phyloP scores from a whole-genome alignment of 2,329 filamentous ascomycete genomes.

The Ascocoryne sarcoides region DNA sequence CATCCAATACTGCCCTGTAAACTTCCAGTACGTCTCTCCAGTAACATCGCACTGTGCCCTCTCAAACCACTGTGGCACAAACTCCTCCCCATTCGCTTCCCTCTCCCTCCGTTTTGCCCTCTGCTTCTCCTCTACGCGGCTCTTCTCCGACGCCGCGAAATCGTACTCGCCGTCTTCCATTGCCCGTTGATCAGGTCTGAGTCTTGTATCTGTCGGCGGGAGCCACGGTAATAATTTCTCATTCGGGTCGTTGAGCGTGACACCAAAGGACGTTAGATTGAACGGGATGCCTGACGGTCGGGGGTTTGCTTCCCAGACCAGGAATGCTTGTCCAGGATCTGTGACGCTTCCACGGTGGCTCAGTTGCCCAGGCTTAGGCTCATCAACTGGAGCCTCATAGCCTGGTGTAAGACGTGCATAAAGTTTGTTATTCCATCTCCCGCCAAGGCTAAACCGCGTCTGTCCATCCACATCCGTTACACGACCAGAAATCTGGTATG shows the following conservation, averaged over 20 bases:
- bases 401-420: constrained; percentile 90
- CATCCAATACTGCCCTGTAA: constrained; percentile 83
- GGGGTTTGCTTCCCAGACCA: constrained; percentile 85
- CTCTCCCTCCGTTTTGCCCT: constrained; percentile 63
- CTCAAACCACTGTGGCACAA: constrained; percentile 75
- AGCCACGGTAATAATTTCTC: constrained; percentile 70
- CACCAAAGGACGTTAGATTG: constrained; percentile 91
- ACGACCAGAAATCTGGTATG: constrained; percentile 81
- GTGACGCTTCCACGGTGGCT: constrained; percentile 42
- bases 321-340: constrained; percentile 68
- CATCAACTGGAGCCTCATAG: constrained; percentile 66
- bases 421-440: constrained; percentile 94
- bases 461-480: constrained; percentile 71
- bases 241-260: constrained; percentile 87
- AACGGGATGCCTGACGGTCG: constrained; percentile 83
- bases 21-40: constrained; percentile 84
- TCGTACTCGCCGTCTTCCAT: constrained; percentile 99
- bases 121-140: constrained; percentile 86
- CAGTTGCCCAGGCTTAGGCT: constrained; percentile 33
- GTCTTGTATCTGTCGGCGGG: constrained; percentile 86
- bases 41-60: constrained; percentile 67
- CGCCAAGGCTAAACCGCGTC: constrained; percentile 81
- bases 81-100: constrained; percentile 74
- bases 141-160: constrained; percentile 86
- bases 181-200: constrained; percentile 87